Percentiles rank a stretch among this genome's conserved stretches.
These are phyloP conservation scores for Eucalyptus victrix DNA, from an alignment of 345 rosid genomes.

Conservation along the genomic window DNA sequence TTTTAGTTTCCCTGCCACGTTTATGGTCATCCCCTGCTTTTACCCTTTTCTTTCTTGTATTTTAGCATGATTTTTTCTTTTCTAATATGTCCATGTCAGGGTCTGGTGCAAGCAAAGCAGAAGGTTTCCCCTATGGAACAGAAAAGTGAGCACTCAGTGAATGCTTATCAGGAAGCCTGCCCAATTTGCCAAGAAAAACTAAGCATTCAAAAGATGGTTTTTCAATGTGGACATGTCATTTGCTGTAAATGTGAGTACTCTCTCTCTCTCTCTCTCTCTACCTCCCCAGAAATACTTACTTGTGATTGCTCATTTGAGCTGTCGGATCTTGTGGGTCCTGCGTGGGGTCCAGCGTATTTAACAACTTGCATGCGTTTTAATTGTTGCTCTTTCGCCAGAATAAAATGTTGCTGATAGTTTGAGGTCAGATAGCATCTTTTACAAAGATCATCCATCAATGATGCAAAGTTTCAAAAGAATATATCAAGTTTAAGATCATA, in stretches of 20 bases:
- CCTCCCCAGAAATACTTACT: background rate
- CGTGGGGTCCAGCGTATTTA: background rate
- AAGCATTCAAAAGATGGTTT: slow-evolving; percentile 83
- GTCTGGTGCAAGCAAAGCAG: slow-evolving; percentile 59
- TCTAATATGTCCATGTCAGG: slow-evolving; percentile 14
- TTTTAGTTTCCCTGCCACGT: background rate
- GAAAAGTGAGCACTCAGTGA: slow-evolving; percentile 15
- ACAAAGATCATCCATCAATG: background rate
- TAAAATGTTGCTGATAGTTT: background rate
- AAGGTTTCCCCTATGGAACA: slow-evolving; percentile 23
- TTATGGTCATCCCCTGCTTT: background rate
- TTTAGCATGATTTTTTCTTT: background rate
- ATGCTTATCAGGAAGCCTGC: slow-evolving; percentile 58
- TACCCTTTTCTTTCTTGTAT: background rate
- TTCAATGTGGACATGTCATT: slow-evolving; percentile 84
- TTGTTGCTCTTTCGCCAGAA: background rate
- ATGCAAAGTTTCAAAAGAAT: background rate
- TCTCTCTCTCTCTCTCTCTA: background rate
- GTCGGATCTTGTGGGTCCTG: background rate
- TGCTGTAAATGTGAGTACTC: slow-evolving; percentile 80
- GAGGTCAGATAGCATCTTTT: background rate
- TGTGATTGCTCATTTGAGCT: background rate
- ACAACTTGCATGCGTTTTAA: background rate
- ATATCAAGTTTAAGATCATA: background rate
- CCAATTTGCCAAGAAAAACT: slow-evolving; percentile 85